Evolutionary conservation across 495 filamentous ascomycete genomes (phyloP).

Genomic region (Chaetomium fimeti): DNA sequence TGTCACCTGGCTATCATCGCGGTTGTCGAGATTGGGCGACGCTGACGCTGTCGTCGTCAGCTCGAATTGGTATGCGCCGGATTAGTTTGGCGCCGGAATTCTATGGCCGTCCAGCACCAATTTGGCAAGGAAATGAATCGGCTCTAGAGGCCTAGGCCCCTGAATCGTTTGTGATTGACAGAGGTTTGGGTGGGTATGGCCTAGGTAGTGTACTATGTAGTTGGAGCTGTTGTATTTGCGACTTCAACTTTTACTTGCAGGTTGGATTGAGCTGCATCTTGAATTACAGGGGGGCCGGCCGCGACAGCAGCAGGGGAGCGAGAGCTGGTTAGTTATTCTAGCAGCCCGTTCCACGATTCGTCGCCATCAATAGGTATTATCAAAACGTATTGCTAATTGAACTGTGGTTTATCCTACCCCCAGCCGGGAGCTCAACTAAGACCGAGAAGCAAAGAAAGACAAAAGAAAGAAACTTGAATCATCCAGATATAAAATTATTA

Average conservation of each 20-base stretch:
- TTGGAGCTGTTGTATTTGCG: background rate
- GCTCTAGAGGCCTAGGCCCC: background rate
- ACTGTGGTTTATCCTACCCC: background rate
- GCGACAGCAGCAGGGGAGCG: no score
- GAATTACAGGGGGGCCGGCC: background rate
- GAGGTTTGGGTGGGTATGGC: background rate
- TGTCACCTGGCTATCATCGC: conserved; percentile 24
- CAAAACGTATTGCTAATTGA: background rate
- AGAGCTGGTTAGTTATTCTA: background rate
- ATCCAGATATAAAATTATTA: background rate
- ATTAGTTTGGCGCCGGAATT: background rate
- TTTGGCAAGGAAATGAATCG: background rate
- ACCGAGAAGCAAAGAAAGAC: background rate
- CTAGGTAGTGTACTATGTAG: no score
- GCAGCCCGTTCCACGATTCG: background rate
- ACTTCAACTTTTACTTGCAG: conserved; percentile 4
- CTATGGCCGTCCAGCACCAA: background rate
- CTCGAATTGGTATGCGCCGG: background rate
- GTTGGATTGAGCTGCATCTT: conserved; percentile 7
- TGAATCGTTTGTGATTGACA: background rate
- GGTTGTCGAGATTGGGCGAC: conserved; percentile 1
- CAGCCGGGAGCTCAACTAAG: background rate
- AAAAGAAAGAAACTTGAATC: background rate
- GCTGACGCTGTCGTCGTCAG: conserved; percentile 10
- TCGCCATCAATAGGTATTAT: background rate